These are phyloP conservation scores for Pseudopyrenochaeta lycopersici DNA, from an alignment of 2,329 filamentous ascomycete genomes.

Conservation along the genomic window DNA sequence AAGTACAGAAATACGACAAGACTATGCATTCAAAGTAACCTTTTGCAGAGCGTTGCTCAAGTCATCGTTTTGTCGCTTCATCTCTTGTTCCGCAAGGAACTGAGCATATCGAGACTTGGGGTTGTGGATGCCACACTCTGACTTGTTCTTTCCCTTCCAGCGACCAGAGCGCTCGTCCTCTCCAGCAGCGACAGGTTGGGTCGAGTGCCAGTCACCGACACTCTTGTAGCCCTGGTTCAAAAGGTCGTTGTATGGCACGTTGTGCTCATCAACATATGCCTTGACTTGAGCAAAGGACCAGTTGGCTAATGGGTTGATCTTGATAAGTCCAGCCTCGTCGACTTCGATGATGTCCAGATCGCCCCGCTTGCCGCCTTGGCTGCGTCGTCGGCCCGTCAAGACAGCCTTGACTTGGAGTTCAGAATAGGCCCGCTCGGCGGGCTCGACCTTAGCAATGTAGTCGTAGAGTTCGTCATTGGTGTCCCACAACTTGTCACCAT, in stretches of 20 bases:
- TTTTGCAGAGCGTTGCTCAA: conserved; percentile 43
- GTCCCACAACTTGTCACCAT: conserved; percentile 87
- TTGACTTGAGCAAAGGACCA: conserved; percentile 93
- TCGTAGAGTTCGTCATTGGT: conserved; percentile 89
- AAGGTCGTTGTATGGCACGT: conserved; percentile 92
- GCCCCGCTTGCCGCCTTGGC: conserved; percentile 91
- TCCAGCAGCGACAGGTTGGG: conserved; percentile 83
- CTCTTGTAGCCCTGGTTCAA: conserved; percentile 97
- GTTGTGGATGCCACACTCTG: conserved; percentile 99
- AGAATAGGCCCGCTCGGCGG: conserved; percentile 87
- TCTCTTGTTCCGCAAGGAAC: conserved; percentile 78
- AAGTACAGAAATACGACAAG: conserved; percentile 20
- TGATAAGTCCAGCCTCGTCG: conserved; percentile 89
- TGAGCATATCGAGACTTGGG: conserved; percentile 92
- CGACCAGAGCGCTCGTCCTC: conserved; percentile 96
- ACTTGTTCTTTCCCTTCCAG: conserved; percentile 97
- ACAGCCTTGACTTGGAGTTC: conserved; percentile 89
- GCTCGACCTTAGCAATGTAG: conserved; percentile 97
- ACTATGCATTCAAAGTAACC: conserved; percentile 32
- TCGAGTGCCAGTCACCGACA: conserved; percentile 98
- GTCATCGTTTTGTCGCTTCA: conserved; percentile 60
- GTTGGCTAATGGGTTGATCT: conserved; percentile 96
- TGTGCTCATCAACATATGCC: conserved; percentile 82
- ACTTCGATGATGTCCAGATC: conserved; percentile 91
- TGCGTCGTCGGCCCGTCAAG: conserved; percentile 88